Evolutionary conservation across 2,329 filamentous ascomycete genomes (phyloP), one percentile per base, ranked within the genome.

Genomic region (Amesomyces nigricolor): DNA sequence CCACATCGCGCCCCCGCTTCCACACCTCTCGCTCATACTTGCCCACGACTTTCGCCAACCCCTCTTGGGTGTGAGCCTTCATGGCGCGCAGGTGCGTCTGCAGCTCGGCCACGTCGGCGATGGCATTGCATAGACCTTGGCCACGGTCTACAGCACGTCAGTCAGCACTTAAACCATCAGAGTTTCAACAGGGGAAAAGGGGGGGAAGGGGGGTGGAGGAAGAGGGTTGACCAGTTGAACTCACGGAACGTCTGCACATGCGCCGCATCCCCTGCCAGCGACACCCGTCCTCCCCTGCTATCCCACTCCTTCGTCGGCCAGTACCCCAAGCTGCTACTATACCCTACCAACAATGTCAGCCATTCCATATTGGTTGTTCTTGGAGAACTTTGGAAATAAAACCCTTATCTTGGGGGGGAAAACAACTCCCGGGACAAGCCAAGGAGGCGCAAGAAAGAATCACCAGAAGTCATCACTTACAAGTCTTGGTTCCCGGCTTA

Each of bases 221-320:
- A 17, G 6, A 10, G 2, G 26, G 22, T 26, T 26, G 17, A 19
- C 17, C 17, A 19, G 17, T 3, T 10, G 32, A 35, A 54, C 59
- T 35, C 16, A 59, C 59, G 57, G 22, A 57, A 61, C 0, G 55
- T 58, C 58, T 62, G 59, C 1, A 58, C 26, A 51, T 62, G 60
- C 5, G 58, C 62, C 0, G 62, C 62, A 48, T 63, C 62, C 4
- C 62, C 62, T 0, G 56, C 60, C 35, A 61, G 30, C 14, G 58
- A 59, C 8, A 63, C 58, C 16, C 39, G 38, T 2, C 53, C 51
- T 3, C 56, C 54, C 5, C 46, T 38, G 26, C 38, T 56, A 40
- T 61, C 57, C 60, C 62, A 63, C 9, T 53, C 57, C 43, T 51
- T 45, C 9, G 60, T 61, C 10, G 56, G 57, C 62, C 60, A 63